Evolutionary conservation across 495 filamentous ascomycete species (phyloP), one percentile per base, ranked within the genome.

Genomic region (Sordaria brevicollis): DNA sequence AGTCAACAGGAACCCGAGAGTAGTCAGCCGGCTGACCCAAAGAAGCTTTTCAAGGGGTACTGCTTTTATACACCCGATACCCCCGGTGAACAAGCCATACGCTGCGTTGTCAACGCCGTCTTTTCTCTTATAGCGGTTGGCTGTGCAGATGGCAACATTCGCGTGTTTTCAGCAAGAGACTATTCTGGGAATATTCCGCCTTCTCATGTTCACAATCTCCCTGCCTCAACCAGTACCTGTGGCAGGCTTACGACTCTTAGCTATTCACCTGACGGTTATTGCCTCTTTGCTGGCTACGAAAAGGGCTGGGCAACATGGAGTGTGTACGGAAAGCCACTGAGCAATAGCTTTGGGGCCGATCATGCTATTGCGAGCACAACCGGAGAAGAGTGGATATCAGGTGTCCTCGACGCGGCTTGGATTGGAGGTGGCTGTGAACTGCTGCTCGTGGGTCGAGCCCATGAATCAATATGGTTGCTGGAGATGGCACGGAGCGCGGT

Each of bases 221-320:
- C 92, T 8, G 88, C 87, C 2, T 91, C 92, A 8, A 75, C 79
- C 5, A 73, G 81, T 29, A 85, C 88, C 3, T 88, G 91, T 7
- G 96, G 96, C 3, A 74, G 76, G 21, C 78, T 97, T 57, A 92
- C 86, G 4, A 91, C 89, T 31, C 82, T 99, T 71, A 88, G 77
- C 72, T 99, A 97, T 83, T 97, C 96, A 10, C 92, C 95, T 0
- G 96, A 99, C 76, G 96, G 96, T 39, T 97, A 98, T 76, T 97
- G 94, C 75, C 85, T 98, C 4, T 97, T 99, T 79, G 93, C 91
- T 43, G 96, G 95, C 29, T 98, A 93, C 76, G 91, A 96, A 71
- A 89, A 88, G 71, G 96, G 96, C 13, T 99, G 96, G 96, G 91
- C 89, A 15, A 93, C 89, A 37, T 98, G 93, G 93, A 97, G 94